These are phyloP conservation scores for Cardamine occulta DNA, from an alignment of 345 rosid species.

Conservation along the genomic window DNA sequence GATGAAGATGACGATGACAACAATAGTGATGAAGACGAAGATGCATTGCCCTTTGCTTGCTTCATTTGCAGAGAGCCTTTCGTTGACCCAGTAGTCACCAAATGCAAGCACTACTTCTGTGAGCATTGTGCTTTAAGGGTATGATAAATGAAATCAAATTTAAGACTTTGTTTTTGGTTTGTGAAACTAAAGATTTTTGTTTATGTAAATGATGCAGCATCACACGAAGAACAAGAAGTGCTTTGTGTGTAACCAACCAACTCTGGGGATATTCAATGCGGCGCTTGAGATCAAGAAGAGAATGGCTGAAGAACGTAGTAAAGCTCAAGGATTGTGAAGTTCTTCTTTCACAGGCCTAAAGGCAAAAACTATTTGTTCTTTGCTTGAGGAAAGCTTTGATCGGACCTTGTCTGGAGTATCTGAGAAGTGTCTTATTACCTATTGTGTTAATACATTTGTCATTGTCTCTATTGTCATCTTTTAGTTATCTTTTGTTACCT, in stretches of 20 bases:
- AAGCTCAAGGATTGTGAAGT: conserved; percentile 35
- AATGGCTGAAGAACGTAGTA: conserved; percentile 41
- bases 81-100: conserved; percentile 83
- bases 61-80: conserved; percentile 80
- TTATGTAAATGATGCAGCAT: conserved; percentile 54
- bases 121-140: conserved; percentile 97
- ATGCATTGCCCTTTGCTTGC: conserved; percentile 79
- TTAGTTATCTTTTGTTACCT: too few species aligned
- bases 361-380: not conserved
- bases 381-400: not conserved
- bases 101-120: conserved; percentile 89
- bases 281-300: conserved; percentile 72
- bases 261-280: conserved; percentile 76
- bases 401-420: too few species aligned
- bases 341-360: not conserved
- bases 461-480: too few species aligned
- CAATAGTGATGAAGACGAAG: conserved; percentile 56
- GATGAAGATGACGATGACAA: conserved; percentile 55
- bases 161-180: conserved; percentile 4
- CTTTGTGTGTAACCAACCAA: conserved; percentile 85
- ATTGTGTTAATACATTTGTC: too few species aligned
- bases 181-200: not conserved
- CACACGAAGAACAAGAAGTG: conserved; percentile 90
- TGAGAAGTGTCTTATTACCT: too few species aligned
- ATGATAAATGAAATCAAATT: not conserved